Evolutionary conservation across 2,329 filamentous ascomycete genomes (phyloP).

Genomic region (Exophiala bonariae): DNA sequence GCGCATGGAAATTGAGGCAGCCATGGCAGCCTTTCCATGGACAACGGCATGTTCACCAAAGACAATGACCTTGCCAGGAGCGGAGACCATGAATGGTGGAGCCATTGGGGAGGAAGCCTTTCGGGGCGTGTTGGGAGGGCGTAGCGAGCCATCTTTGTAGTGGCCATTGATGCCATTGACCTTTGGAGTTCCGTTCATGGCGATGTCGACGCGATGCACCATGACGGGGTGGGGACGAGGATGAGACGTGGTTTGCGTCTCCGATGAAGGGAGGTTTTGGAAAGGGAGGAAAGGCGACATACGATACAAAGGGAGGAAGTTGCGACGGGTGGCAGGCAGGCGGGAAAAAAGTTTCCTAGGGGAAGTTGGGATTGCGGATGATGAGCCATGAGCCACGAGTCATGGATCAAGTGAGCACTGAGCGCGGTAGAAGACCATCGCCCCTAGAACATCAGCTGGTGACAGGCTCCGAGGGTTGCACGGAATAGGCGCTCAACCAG

Average conservation of each 20-base stretch:
- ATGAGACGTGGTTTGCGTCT: not conserved
- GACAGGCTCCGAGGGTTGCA: not conserved
- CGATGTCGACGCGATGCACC: constrained; percentile 18
- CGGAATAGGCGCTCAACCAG: constrained; percentile 2
- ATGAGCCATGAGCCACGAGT: too few relatives aligned
- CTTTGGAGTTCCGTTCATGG: constrained; percentile 20
- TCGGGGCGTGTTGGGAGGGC: constrained; percentile 28
- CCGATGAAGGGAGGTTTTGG: not conserved
- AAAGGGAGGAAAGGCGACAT: constrained; percentile 1
- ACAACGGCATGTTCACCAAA: constrained; percentile 99
- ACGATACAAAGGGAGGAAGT: too few relatives aligned
- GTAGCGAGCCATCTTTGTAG: constrained; percentile 17
- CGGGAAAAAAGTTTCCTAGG: constrained; percentile 5
- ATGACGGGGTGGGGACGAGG: constrained; percentile 3
- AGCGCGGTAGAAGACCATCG: not conserved
- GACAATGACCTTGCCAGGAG: constrained; percentile 96
- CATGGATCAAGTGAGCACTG: not conserved
- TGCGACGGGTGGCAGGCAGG: too few relatives aligned
- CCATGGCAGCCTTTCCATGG: constrained; percentile 93
- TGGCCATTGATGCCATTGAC: constrained; percentile 25
- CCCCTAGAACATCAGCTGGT: too few relatives aligned
- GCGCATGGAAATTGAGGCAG: constrained; percentile 88
- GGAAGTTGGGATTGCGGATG: not conserved
- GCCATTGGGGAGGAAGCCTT: constrained; percentile 62
- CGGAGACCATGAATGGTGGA: constrained; percentile 95